phyloP scores from a whole-genome alignment of 108 stramenopile genomes.

The Nitzschia inconspicua region DNA sequence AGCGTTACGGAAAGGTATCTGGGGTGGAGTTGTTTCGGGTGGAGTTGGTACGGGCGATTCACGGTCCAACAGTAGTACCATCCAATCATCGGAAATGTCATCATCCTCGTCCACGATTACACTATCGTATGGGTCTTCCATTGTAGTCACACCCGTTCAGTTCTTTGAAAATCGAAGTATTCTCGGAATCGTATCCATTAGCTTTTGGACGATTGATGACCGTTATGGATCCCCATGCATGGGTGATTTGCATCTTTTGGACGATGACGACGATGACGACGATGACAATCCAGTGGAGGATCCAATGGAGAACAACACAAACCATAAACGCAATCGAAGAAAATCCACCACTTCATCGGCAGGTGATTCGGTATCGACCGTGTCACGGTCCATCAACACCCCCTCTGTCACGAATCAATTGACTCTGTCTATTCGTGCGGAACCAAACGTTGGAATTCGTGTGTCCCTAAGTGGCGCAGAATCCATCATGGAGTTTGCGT shows the following conservation, averaged over 20 bases:
- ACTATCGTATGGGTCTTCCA: constrained; percentile 19
- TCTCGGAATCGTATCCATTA: constrained; percentile 63
- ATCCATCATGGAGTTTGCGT: constrained; percentile 23
- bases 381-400: constrained; percentile 27
- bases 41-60: not conserved
- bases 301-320: not conserved
- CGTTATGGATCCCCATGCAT: constrained; percentile 73
- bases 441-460: constrained; percentile 56
- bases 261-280: constrained; percentile 9
- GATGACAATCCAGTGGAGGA: constrained; percentile 1
- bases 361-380: constrained; percentile 32
- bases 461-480: constrained; percentile 77
- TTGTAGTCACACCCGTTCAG: constrained; percentile 74
- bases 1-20: constrained; percentile 71
- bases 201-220: constrained; percentile 88
- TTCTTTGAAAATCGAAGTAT: constrained; percentile 55
- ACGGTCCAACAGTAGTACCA: not conserved
- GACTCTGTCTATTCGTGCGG: constrained; percentile 69
- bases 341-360: constrained; percentile 7
- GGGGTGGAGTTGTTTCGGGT: constrained; percentile 39
- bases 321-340: not conserved
- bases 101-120: too few relatives aligned
- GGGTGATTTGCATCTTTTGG: constrained; percentile 42
- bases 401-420: constrained; percentile 42
- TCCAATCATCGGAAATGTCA: not conserved